phyloP scores from a whole-genome alignment of 305 asterid species.

The Striga hermonthica region DNA sequence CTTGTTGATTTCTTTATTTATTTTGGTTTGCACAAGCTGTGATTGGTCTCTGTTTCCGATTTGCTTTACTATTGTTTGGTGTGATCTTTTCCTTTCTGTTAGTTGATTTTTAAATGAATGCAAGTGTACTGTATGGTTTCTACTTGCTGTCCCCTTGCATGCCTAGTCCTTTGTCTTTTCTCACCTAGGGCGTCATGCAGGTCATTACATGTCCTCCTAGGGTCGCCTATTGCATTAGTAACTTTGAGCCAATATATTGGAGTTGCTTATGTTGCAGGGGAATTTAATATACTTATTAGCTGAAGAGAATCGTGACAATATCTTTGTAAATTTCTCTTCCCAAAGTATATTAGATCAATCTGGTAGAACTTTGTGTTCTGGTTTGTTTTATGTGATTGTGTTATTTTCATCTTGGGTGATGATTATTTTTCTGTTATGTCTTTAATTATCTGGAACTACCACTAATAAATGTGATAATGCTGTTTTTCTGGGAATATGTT shows the following conservation, averaged over 20 bases:
- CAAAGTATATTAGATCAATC: background rate
- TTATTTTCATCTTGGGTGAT: constrained; percentile 13
- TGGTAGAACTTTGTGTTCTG: background rate
- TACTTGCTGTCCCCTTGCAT: background rate
- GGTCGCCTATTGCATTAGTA: background rate
- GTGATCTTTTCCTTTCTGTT: background rate
- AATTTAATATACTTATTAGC: constrained; percentile 2
- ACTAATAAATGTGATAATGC: constrained; percentile 26
- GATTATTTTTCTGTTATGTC: constrained; percentile 17
- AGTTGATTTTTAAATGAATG: background rate
- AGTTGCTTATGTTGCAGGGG: background rate
- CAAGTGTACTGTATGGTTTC: background rate
- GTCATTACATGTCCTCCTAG: background rate
- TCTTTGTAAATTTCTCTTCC: background rate
- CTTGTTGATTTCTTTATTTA: background rate
- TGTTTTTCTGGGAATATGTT: constrained; percentile 33
- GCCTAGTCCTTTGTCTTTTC: background rate
- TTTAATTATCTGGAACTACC: constrained; percentile 22
- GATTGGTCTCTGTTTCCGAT: background rate
- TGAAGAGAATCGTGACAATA: background rate
- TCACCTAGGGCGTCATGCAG: background rate
- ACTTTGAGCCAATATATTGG: background rate
- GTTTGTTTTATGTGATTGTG: constrained; percentile 17
- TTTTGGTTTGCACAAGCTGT: background rate
- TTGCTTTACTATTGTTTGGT: background rate